Evolutionary conservation across 306 rosid species (phyloP).

Genomic region (Ormosia emarginata): DNA sequence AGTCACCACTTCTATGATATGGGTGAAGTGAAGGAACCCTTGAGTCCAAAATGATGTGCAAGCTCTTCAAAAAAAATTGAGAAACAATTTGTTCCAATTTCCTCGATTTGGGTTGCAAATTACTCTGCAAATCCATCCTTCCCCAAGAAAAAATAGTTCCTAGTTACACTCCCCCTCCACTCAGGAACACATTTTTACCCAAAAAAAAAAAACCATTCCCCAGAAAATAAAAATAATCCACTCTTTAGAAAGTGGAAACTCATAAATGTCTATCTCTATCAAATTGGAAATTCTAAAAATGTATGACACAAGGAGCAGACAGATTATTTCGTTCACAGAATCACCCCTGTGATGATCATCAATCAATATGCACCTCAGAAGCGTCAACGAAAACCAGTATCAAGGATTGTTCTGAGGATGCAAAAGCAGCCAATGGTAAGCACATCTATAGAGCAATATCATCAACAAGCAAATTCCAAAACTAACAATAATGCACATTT

Average conservation of each 20-base stretch:
- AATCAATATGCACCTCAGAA: conserved; percentile 15
- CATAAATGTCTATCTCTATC: background rate
- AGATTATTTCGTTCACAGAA: conserved; percentile 16
- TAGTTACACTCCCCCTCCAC: conserved; percentile 29
- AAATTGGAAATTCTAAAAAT: background rate
- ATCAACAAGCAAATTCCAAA: conserved; percentile 12
- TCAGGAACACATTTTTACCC: conserved; percentile 4
- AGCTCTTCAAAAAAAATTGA: conserved; percentile 70
- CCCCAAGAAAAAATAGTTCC: conserved; percentile 20
- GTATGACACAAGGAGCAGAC: background rate
- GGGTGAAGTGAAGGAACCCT: conserved; percentile 66
- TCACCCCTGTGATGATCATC: conserved; percentile 24
- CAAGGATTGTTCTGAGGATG: conserved; percentile 25
- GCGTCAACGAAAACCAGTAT: background rate
- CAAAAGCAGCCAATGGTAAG: background rate
- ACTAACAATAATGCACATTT: conserved; percentile 28
- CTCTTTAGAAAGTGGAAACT: background rate
- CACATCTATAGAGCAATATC: background rate
- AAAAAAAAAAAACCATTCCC: background rate
- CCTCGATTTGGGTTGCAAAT: conserved; percentile 63
- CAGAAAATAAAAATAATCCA: background rate
- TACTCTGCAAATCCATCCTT: conserved; percentile 67
- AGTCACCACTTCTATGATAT: conserved; percentile 56
- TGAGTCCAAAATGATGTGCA: conserved; percentile 70
- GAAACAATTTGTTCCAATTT: conserved; percentile 77